These are phyloP conservation scores for Pseudopithomyces maydicus DNA, from an alignment of 2,329 filamentous ascomycete species.

Conservation along the genomic window DNA sequence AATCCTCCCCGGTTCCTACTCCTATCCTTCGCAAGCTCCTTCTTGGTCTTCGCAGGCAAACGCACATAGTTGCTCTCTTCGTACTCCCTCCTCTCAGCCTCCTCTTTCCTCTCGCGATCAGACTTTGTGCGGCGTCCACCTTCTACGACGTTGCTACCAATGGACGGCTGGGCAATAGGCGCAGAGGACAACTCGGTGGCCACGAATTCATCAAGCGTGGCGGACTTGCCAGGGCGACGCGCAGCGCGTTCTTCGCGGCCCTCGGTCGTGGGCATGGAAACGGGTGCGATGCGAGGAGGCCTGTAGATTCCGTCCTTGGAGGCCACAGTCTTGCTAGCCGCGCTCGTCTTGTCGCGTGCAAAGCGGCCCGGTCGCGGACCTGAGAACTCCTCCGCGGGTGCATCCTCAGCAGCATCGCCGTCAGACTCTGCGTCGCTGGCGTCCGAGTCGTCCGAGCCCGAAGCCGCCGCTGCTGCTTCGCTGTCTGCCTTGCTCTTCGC, in stretches of 20 bases:
- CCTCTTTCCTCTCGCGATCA: constrained; percentile 73
- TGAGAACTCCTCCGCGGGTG: constrained; percentile 64
- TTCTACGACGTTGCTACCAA: constrained; percentile 84
- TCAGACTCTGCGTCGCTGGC: constrained; percentile 43
- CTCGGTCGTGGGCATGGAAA: constrained; percentile 73
- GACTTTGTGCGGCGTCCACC: constrained; percentile 82
- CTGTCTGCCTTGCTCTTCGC: constrained; percentile 25
- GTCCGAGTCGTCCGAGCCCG: constrained; percentile 49
- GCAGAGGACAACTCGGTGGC: constrained; percentile 80
- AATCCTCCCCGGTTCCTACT: constrained; percentile 61
- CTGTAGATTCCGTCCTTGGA: constrained; percentile 75
- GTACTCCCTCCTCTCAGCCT: constrained; percentile 80
- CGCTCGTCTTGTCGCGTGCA: constrained; percentile 29
- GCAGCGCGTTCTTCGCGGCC: constrained; percentile 66
- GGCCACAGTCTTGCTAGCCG: constrained; percentile 32
- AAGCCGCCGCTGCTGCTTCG: constrained; percentile 41
- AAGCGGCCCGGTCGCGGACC: constrained; percentile 64
- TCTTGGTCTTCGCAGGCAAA: constrained; percentile 85
- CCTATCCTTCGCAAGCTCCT: constrained; percentile 72
- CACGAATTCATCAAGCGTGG: constrained; percentile 91
- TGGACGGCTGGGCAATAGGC: constrained; percentile 83
- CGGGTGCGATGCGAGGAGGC: constrained; percentile 86
- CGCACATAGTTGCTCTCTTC: constrained; percentile 93
- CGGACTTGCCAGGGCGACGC: constrained; percentile 71
- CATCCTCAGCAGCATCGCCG: constrained; percentile 32